Conservation (phyloP, 2,329 filamentous ascomycete genomes). For the Epichloe coenophiala region DNA sequence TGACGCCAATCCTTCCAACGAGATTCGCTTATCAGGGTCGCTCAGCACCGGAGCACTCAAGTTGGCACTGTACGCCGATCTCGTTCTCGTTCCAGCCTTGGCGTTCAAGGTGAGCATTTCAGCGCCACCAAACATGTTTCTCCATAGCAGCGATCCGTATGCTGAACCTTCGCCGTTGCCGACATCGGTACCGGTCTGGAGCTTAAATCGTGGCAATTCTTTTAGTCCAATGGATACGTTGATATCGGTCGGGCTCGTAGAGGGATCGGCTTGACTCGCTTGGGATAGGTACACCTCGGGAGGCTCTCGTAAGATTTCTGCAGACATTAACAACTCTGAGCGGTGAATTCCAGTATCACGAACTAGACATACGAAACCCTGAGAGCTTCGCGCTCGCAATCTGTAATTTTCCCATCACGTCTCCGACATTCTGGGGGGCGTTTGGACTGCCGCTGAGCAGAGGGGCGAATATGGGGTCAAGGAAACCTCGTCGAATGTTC, state of each 20-base stretch:
- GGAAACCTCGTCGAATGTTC: slow-evolving; percentile 72
- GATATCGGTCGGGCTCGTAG: slow-evolving; percentile 61
- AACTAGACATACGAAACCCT: slow-evolving; percentile 51
- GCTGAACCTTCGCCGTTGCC: slow-evolving; percentile 90
- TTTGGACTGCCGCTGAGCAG: slow-evolving; percentile 56
- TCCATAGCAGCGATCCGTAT: slow-evolving; percentile 73
- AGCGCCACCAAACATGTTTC: slow-evolving; percentile 89
- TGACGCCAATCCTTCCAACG: slow-evolving; percentile 69
- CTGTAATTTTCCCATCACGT: slow-evolving; percentile 62
- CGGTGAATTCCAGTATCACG: neutral
- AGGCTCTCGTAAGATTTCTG: slow-evolving; percentile 77
- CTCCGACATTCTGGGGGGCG: slow-evolving; percentile 61
- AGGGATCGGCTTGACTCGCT: slow-evolving; percentile 53
- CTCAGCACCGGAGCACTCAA: slow-evolving; percentile 73
- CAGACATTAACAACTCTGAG: slow-evolving; percentile 13
- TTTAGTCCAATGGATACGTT: slow-evolving; percentile 72
- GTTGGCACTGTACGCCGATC: slow-evolving; percentile 79
- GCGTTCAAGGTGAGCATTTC: slow-evolving; percentile 82
- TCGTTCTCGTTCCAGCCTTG: slow-evolving; percentile 76
- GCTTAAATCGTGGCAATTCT: slow-evolving; percentile 69
- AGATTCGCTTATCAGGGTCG: slow-evolving; percentile 68
- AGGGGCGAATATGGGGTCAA: slow-evolving; percentile 68
- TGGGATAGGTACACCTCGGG: slow-evolving; percentile 74
- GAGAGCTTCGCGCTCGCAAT: slow-evolving; percentile 60
- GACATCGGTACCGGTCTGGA: slow-evolving; percentile 90